phyloP scores from a whole-genome alignment of 2,329 filamentous ascomycete species.

The Fusarium abutilonis region DNA sequence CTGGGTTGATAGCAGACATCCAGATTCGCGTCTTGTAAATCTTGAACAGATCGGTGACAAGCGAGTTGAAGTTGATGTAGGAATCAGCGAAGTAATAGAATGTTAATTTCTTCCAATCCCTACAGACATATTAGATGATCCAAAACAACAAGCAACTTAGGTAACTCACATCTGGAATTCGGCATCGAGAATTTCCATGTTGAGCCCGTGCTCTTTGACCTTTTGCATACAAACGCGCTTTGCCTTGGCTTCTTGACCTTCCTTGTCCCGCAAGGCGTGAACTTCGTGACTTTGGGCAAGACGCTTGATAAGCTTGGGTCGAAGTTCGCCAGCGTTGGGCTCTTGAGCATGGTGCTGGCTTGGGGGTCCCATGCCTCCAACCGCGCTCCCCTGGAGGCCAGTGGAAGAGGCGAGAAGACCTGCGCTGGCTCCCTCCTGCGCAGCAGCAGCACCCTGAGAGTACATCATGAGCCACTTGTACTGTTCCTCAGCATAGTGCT shows the following conservation, averaged over 20 bases:
- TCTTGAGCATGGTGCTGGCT: conserved; percentile 79
- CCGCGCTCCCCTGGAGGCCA: conserved; percentile 73
- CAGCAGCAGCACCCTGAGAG: conserved; percentile 77
- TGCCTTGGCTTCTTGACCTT: conserved; percentile 96
- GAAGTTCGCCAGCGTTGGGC: conserved; percentile 77
- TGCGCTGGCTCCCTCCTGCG: conserved; percentile 67
- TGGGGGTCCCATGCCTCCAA: conserved; percentile 81
- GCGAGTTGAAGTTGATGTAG: conserved; percentile 98
- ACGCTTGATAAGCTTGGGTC: conserved; percentile 96
- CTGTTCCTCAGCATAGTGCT: conserved; percentile 92
- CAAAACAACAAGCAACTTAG: background rate
- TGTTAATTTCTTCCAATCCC: conserved; percentile 98
- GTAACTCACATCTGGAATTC: conserved; percentile 95
- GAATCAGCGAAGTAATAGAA: conserved; percentile 99
- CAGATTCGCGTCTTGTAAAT: conserved; percentile 99
- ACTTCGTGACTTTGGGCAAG: conserved; percentile 93
- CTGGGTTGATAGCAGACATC: conserved; percentile 99
- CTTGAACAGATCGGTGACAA: conserved; percentile 98
- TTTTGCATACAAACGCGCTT: conserved; percentile 98
- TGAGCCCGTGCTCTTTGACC: conserved; percentile 90
- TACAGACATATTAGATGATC: conserved; percentile 51
- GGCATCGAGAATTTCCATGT: conserved; percentile 98
- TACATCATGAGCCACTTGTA: conserved; percentile 99
- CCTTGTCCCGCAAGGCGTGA: conserved; percentile 88
- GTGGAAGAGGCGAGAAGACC: conserved; percentile 72